Evolutionary conservation across 73 alveolate species (phyloP).

Genomic region (Tetrahymena elliotti): DNA sequence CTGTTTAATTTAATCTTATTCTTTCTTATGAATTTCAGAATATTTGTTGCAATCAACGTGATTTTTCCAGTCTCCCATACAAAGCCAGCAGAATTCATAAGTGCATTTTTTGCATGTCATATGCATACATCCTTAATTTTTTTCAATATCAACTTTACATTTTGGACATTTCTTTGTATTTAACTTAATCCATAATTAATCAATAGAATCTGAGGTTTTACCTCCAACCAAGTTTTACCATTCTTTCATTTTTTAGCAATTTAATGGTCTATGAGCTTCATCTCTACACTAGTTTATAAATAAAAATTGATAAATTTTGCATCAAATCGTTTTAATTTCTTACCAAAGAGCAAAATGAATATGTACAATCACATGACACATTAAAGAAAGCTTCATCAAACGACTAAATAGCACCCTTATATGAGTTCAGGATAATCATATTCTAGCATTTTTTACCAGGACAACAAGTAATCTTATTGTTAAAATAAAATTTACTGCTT

Average conservation of each 20-base stretch:
- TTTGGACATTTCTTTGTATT: conserved; percentile 71
- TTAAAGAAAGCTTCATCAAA: not conserved
- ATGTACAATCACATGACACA: not conserved
- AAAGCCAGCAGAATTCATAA: conserved; percentile 78
- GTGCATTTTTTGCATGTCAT: conserved; percentile 74
- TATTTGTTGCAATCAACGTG: not conserved
- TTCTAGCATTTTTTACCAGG: not conserved
- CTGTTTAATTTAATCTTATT: not conserved
- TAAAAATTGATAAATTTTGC: not conserved
- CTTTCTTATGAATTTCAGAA: not conserved
- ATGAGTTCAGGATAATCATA: not conserved
- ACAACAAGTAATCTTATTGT: not conserved
- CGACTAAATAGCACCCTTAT: not conserved
- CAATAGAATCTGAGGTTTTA: not conserved
- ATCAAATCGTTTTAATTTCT: not conserved
- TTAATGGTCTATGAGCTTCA: not conserved
- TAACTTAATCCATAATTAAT: not conserved
- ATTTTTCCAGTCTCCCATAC: conserved; percentile 26
- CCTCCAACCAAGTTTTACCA: not conserved
- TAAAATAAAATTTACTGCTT: not conserved
- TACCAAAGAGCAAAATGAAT: not conserved
- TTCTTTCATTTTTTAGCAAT: not conserved
- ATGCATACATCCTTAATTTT: conserved; percentile 82
- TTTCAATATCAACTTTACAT: conserved; percentile 66
- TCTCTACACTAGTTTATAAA: not conserved